These are phyloP conservation scores for Helotiales sp. DNA, from an alignment of 2,329 filamentous ascomycete species.

Conservation along the genomic window DNA sequence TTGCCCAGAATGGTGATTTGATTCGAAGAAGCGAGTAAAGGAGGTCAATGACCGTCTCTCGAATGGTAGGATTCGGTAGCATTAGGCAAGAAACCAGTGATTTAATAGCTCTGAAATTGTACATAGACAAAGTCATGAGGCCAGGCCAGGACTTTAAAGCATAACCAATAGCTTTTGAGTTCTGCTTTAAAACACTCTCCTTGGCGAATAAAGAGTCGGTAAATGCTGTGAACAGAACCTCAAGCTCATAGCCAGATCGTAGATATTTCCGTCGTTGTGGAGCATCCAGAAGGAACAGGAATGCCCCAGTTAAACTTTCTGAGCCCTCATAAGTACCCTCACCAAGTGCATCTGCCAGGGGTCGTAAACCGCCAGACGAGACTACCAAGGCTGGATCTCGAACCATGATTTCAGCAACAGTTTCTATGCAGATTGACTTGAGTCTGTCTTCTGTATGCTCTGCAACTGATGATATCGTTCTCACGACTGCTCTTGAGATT, in stretches of 20 bases:
- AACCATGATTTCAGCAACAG: constrained; percentile 87
- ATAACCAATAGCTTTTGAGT: constrained; percentile 88
- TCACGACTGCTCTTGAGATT: constrained; percentile 82
- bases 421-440: constrained; percentile 89
- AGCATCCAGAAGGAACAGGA: constrained; percentile 86
- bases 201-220: constrained; percentile 76
- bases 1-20: constrained; percentile 93
- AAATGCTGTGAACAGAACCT: constrained; percentile 88
- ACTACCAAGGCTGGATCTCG: constrained; percentile 82
- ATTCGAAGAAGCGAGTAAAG: constrained; percentile 82
- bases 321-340: constrained; percentile 93
- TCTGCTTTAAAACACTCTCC: constrained; percentile 74
- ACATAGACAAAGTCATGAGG: constrained; percentile 84
- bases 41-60: constrained; percentile 85
- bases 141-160: constrained; percentile 94
- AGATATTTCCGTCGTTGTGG: constrained; percentile 81
- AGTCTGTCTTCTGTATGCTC: constrained; percentile 73
- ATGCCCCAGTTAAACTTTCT: constrained; percentile 84
- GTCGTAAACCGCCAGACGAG: constrained; percentile 80
- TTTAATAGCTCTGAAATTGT: constrained; percentile 81
- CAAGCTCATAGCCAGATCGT: constrained; percentile 86
- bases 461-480: constrained; percentile 91
- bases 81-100: constrained; percentile 74
- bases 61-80: constrained; percentile 59
- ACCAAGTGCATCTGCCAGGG: constrained; percentile 88